Base-by-base conservation (phyloP, 2,329 filamentous ascomycete genomes). In the Paramyrothecium roridum region DNA sequence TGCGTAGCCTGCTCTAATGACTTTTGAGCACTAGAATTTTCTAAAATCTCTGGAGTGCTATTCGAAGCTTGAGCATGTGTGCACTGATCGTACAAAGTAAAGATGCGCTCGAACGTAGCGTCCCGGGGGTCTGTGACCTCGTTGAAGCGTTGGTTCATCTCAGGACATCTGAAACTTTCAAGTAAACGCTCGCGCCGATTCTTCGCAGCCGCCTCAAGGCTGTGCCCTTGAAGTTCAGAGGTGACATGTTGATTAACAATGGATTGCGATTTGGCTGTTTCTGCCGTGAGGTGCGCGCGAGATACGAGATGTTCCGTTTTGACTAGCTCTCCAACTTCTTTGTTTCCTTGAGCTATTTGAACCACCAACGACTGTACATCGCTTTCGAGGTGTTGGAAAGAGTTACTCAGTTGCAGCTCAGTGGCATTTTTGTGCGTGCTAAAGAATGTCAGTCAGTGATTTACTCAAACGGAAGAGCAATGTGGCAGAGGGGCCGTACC, bases 361-460 rank as follows among this genome's bases (percentile, higher is more conserved):
- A 3, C 1, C 1, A 57, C 23, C 12, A 57, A 1, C 19, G 8
- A 30, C 3, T 52, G 53, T 3, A 59, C 48, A 23, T 56, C 56
- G 2, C 8, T 43, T 19, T 26, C 26, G 0, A 57, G 34, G 11
- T 34, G 2, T 10, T 11, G 3, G 11, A 54, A 57, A 0, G 1
- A 4, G 1, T 56, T 1, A 2, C 1, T 23, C 11, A 51, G 2
- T 0, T 53, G 54, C 12, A 52, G 26, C 3, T 52, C 12, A 3
- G 48, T 37, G 7, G 54, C 57, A 26, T 46, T 37, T 6, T 2
- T 52, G 2, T 21, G 52, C 16, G 56, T 50, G 43, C 56, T 58
- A 4, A 6, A 6, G 26, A 10, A 10, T 30, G 10, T 30, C 10
- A 10, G 26, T 30, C 26, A 30, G 10, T 17, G 37, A 13, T 13